Base-by-base conservation (phyloP, 1,139 yeast genomes). In the Saccharomyces hybrid region DNA sequence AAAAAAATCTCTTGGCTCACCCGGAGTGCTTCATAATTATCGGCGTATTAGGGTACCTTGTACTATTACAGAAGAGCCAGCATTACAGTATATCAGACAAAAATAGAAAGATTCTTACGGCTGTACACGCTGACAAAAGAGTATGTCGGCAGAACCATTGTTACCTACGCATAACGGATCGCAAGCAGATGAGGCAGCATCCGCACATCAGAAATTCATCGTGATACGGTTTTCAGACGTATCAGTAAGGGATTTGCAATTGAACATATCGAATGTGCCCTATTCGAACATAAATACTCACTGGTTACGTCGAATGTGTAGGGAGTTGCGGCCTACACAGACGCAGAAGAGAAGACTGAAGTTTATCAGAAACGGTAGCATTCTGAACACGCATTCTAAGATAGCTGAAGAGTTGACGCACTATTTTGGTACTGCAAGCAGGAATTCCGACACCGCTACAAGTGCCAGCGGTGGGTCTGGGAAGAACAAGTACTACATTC, bases 331-430 rank as follows among this genome's bases (percentile, higher is more conserved):
- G 34, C 64, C 70, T 0, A 70, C 72, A 2, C 73, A 77, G 20
- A 68, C 74, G 0, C 56, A 70, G 51, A 76, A 74, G 49, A 76
- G 80, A 55, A 73, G 96, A 59, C 74, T 90, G 52, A 76, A 89
- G 60, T 78, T 90, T 59, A 86, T 90, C 44, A 81, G 85, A 63
- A 82, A 81, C 57, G 97, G 97, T 11, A 75, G 83, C 52, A 85
- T 89, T 9, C 71, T 89, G 54, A 80, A 80, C 56, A 84, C 82
- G 54, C 74, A 76, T 34, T 80, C 86, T 1, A 78, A 83, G 64
- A 78, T 86, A 59, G 51, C 72, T 72, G 63, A 73, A 60, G 68
- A 72, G 54, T 57, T 67, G 31, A 57, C 59, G n/a, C 59, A 63
- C 14, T 62, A 65, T 42, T 59, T 61, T 30, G 52, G 53, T 7